These are phyloP conservation scores for Solanum hybrid DNA, from an alignment of 305 asterid genomes.

Conservation along the genomic window DNA sequence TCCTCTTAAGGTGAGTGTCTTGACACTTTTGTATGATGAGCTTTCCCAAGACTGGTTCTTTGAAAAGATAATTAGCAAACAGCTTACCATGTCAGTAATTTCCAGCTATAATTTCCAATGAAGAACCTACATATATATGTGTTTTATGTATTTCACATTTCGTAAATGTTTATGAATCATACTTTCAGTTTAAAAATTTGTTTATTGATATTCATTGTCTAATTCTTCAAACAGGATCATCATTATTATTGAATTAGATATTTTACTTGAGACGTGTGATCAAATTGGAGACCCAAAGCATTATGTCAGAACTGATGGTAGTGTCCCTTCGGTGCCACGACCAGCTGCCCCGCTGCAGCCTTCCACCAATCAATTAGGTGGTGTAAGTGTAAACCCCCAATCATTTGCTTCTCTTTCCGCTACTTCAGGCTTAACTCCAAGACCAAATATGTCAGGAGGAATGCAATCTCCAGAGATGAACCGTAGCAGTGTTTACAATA, in stretches of 20 bases:
- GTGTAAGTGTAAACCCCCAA: slow-evolving; percentile 19
- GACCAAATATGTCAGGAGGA: slow-evolving; percentile 36
- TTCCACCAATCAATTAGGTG: slow-evolving; percentile 19
- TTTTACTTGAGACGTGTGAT: slow-evolving; percentile 47
- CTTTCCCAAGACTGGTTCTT: not conserved
- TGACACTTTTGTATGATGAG: not conserved
- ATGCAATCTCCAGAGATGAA: slow-evolving; percentile 28
- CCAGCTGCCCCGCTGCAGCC: slow-evolving; percentile 34
- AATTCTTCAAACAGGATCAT: slow-evolving; percentile 56
- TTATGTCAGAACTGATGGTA: slow-evolving; percentile 26
- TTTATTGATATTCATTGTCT: not conserved
- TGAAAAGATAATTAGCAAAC: not conserved
- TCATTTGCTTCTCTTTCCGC: slow-evolving; percentile 18
- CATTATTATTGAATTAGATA: slow-evolving; percentile 56
- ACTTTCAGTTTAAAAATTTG: not conserved
- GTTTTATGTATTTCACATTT: not conserved
- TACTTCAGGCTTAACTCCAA: slow-evolving; percentile 21
- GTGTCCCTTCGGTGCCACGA: slow-evolving; percentile 27
- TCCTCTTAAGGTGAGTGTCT: not conserved
- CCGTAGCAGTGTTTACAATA: slow-evolving; percentile 23
- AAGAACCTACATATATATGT: not conserved
- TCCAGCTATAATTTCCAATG: not conserved
- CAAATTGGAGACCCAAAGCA: slow-evolving; percentile 58
- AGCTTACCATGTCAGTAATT: not conserved
- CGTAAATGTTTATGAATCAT: not conserved